Evolutionary conservation across 192 early-diverging fungal genomes (phyloP).

Genomic region (Backusella morwellensis): DNA sequence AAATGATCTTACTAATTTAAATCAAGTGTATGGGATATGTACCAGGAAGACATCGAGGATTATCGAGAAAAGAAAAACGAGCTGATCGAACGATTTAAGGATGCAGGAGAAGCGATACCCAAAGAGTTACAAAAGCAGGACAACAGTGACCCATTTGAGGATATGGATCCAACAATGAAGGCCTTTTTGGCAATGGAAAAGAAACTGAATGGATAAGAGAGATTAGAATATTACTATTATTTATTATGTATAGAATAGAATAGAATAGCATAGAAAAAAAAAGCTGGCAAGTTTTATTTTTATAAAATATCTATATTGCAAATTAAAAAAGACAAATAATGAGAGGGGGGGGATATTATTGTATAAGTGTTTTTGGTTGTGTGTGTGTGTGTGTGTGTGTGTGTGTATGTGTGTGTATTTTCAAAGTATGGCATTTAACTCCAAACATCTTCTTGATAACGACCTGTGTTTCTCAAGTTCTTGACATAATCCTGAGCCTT

Average conservation of each 20-base stretch:
- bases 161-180: slow-evolving; percentile 53
- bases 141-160: slow-evolving; percentile 25
- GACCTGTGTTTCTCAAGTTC: slow-evolving; percentile 74
- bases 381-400: neutral
- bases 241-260: neutral
- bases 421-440: slow-evolving; percentile 39
- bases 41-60: slow-evolving; percentile 27
- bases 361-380: neutral
- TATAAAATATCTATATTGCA: slow-evolving; percentile 1
- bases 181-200: slow-evolving; percentile 50
- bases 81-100: slow-evolving; percentile 1
- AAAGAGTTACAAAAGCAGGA: neutral
- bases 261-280: neutral
- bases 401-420: neutral
- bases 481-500: slow-evolving; percentile 81
- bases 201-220: slow-evolving; percentile 32
- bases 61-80: slow-evolving; percentile 13
- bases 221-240: neutral
- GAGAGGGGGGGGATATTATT: neutral
- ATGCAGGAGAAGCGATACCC: slow-evolving; percentile 11
- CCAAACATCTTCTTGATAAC: slow-evolving; percentile 98
- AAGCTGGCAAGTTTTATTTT: neutral
- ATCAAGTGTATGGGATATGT: slow-evolving; percentile 28
- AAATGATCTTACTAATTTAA: neutral
- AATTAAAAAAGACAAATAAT: neutral